Conservation (phyloP, 2,329 filamentous ascomycete species). For the Colletotrichum truncatum region DNA sequence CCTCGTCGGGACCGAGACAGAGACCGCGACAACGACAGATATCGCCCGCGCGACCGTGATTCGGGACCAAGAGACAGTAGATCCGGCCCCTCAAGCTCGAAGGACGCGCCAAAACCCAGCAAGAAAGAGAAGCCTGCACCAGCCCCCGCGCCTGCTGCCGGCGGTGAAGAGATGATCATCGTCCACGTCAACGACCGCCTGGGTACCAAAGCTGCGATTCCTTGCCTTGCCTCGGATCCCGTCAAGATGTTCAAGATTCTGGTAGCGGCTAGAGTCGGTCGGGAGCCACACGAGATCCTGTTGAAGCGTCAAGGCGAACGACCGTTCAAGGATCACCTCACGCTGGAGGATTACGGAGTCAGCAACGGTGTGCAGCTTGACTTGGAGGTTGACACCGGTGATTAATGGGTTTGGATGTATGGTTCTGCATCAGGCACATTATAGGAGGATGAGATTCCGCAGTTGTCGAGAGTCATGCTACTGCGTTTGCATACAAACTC, state of each 20-base stretch:
- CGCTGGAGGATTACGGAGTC: slow-evolving; percentile 91
- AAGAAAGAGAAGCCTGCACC: slow-evolving; percentile 41
- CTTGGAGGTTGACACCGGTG: slow-evolving; percentile 69
- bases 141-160: slow-evolving; percentile 39
- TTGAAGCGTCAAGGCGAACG: slow-evolving; percentile 91
- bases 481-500: neutral
- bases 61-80: slow-evolving; percentile 36
- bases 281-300: slow-evolving; percentile 90
- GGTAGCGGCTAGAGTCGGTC: slow-evolving; percentile 88
- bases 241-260: slow-evolving; percentile 90
- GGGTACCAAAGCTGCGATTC: slow-evolving; percentile 94
- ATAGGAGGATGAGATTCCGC: neutral
- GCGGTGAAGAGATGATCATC: slow-evolving; percentile 85
- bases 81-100: slow-evolving; percentile 37
- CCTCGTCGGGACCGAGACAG: too few species aligned
- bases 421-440: neutral
- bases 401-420: slow-evolving; percentile 47
- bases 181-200: slow-evolving; percentile 95
- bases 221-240: slow-evolving; percentile 85
- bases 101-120: slow-evolving; percentile 37
- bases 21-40: slow-evolving; percentile 37
- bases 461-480: neutral
- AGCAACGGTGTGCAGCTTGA: slow-evolving; percentile 84
- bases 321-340: slow-evolving; percentile 92
- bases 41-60: slow-evolving; percentile 31